These are phyloP conservation scores for Cryptococcus sp. DNA, from an alignment of 1,284 basidiomycete species.

Conservation along the genomic window DNA sequence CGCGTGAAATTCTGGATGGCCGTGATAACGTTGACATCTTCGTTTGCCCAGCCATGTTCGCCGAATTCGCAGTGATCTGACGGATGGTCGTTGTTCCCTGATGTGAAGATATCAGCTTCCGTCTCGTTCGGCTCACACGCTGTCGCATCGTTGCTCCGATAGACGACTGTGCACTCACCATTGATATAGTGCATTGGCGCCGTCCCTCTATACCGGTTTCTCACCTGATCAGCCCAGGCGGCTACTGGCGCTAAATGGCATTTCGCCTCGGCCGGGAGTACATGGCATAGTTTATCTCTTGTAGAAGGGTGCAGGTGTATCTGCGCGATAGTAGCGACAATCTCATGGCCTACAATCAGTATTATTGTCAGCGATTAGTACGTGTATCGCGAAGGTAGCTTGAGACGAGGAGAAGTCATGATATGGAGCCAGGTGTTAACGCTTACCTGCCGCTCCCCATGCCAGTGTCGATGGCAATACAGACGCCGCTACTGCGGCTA, in stretches of 20 bases:
- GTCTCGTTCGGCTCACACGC: too few species aligned
- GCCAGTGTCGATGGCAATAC: conserved; percentile 42
- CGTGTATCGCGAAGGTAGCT: not conserved
- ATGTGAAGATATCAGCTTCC: not conserved
- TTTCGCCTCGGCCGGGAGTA: conserved; percentile 61
- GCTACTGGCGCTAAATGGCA: conserved; percentile 80
- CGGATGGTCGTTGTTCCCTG: conserved; percentile 65
- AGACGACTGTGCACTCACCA: conserved; percentile 35
- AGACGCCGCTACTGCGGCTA: conserved; percentile 9
- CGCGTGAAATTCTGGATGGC: conserved; percentile 71
- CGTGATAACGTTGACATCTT: conserved; percentile 70
- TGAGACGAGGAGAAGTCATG: not conserved
- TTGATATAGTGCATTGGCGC: conserved; percentile 57
- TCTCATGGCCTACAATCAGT: conserved; percentile 69
- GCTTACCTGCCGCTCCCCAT: conserved; percentile 57
- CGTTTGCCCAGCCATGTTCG: conserved; percentile 68
- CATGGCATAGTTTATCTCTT: conserved; percentile 65
- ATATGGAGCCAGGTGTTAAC: not conserved
- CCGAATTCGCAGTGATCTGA: conserved; percentile 74
- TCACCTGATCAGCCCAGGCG: conserved; percentile 79
- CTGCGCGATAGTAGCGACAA: conserved; percentile 89
- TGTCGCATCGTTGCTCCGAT: too few species aligned
- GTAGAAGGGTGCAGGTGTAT: conserved; percentile 79
- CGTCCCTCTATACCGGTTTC: conserved; percentile 53
- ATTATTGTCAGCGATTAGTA: not conserved